Conservation (phyloP, 805 yeast species). For the Dipodascus albidus region DNA sequence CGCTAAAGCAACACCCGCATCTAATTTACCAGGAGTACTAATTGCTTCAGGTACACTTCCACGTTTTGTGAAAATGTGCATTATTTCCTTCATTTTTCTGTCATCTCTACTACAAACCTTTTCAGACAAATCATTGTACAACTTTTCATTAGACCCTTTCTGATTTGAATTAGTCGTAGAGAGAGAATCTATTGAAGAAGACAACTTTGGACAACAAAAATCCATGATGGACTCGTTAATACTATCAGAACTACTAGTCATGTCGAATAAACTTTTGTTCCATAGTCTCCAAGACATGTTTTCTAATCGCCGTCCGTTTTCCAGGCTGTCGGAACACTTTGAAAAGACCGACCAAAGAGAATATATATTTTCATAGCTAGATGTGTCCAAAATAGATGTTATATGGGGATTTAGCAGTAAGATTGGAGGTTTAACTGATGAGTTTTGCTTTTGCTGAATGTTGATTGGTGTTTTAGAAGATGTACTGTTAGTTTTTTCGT, state of each 20-base stretch:
- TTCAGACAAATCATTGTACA: neutral
- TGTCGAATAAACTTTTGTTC: constrained; percentile 14
- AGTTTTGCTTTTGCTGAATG: neutral
- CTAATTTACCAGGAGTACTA: neutral
- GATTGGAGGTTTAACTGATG: too few relatives aligned
- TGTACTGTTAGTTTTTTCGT: too few relatives aligned
- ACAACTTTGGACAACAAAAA: neutral
- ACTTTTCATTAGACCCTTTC: neutral
- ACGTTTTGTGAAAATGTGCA: neutral
- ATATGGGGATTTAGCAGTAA: constrained; percentile 9
- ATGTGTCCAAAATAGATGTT: constrained; percentile 16
- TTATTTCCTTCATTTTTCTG: neutral
- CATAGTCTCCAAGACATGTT: constrained; percentile 29
- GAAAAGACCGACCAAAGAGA: constrained; percentile 27
- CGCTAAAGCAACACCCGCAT: neutral
- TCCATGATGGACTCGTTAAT: neutral
- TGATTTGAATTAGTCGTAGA: neutral
- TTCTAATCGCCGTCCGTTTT: constrained; percentile 28
- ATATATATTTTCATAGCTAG: constrained; percentile 16
- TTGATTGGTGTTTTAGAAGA: neutral
- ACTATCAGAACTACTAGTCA: neutral
- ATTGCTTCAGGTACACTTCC: too few relatives aligned
- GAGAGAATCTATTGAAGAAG: neutral
- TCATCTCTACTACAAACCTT: neutral
- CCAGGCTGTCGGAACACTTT: constrained; percentile 25